Conservation (phyloP, 73 alveolate genomes). For the Diophrys sp. region DNA sequence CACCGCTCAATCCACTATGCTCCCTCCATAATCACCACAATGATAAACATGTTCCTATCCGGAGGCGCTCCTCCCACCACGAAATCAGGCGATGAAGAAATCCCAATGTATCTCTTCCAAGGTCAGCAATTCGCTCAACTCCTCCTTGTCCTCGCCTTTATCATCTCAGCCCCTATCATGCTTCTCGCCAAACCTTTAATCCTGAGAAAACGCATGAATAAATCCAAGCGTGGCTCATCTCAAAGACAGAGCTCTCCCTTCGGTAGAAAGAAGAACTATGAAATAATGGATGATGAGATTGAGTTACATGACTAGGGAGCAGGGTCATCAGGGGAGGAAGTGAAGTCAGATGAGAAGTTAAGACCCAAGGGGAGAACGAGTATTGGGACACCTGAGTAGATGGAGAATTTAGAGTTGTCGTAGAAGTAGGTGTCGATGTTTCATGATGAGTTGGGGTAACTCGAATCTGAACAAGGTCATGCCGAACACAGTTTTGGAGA, state of each 20-base stretch:
- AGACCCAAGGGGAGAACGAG: neutral
- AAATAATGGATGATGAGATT: slow-evolving; percentile 1
- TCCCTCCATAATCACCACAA: slow-evolving; percentile 88
- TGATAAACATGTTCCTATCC: slow-evolving; percentile 87
- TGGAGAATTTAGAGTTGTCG: neutral
- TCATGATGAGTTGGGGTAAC: neutral
- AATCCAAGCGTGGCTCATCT: neutral
- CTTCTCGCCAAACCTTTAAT: slow-evolving; percentile 78
- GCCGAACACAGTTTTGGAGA: slow-evolving; percentile 72
- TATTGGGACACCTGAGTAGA: neutral
- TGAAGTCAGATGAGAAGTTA: neutral
- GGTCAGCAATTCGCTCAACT: neutral
- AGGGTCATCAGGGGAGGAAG: too few species aligned
- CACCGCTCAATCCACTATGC: slow-evolving; percentile 27
- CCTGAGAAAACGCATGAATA: neutral
- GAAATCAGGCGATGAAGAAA: neutral
- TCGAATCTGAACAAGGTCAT: slow-evolving; percentile 18
- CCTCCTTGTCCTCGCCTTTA: neutral
- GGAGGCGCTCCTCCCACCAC: slow-evolving; percentile 43
- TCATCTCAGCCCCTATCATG: slow-evolving; percentile 76
- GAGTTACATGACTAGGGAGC: too few species aligned
- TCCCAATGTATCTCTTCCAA: neutral
- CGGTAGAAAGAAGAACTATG: neutral
- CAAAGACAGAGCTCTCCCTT: neutral
- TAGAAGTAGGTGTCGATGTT: neutral